These are phyloP conservation scores for Entomortierella chlamydospora DNA, from an alignment of 192 early-diverging fungal genomes.

Conservation along the genomic window DNA sequence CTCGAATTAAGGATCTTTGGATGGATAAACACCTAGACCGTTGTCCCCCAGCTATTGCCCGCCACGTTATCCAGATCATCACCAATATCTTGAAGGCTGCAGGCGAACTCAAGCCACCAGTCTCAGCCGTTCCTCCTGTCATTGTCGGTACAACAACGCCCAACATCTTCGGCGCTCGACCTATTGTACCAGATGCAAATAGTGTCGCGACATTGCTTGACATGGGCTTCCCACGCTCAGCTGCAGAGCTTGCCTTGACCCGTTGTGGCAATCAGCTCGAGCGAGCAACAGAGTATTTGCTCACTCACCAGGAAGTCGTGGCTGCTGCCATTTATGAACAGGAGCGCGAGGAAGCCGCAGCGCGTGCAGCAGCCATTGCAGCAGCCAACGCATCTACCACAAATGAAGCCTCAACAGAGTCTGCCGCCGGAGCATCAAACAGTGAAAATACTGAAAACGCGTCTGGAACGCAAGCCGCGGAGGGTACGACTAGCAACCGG, in stretches of 20 bases:
- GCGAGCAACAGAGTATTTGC: constrained; percentile 87
- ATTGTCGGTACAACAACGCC: constrained; percentile 16
- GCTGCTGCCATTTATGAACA: constrained; percentile 52
- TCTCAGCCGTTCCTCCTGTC: constrained; percentile 35
- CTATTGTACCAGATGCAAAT: constrained; percentile 69
- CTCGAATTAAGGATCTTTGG: constrained; percentile 74
- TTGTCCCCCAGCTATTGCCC: constrained; percentile 65
- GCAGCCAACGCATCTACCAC: constrained; percentile 16
- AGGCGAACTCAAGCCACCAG: constrained; percentile 68
- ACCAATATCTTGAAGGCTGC: constrained; percentile 79
- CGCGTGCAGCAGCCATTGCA: constrained; percentile 58
- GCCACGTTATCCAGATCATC: constrained; percentile 69
- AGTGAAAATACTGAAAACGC: neutral
- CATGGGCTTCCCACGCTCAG: constrained; percentile 88
- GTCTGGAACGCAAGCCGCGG: neutral
- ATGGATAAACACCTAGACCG: constrained; percentile 66
- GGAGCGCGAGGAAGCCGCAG: constrained; percentile 51
- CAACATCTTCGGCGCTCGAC: constrained; percentile 54
- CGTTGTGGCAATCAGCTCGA: constrained; percentile 81
- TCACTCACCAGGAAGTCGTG: constrained; percentile 75
- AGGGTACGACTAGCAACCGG: constrained; percentile 29
- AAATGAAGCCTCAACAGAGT: neutral
- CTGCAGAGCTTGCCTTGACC: constrained; percentile 82
- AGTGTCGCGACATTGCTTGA: constrained; percentile 79
- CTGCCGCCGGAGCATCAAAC: constrained; percentile 7